Evolutionary conservation across 495 filamentous ascomycete species (phyloP), one percentile per base, ranked within the genome.

Genomic region (Talaromyces wortmannii): DNA sequence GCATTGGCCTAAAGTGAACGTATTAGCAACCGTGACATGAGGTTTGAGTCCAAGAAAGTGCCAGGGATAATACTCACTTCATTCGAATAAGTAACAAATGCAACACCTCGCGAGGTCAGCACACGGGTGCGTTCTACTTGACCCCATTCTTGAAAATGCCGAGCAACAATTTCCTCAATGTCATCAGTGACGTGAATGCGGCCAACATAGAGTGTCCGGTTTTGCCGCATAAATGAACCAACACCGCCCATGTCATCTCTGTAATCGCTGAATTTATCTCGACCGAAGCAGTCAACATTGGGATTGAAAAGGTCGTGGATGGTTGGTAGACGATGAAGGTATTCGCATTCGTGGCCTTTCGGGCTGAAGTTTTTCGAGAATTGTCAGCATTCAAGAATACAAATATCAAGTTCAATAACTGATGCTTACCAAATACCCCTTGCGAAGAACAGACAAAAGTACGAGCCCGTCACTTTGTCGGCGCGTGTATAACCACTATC

Each of bases 171-270:
- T 68, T 98, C 94, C 66, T 97, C 92, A 57, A 97, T 97, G 65
- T 96, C 92, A 69, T 97, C 92, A n/a, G 84, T 91, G 16, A 96
- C 92, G 64, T 96, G 89, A 57, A 97, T 96, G 23, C 92, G 78
- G 4, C 94, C 94, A 7, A 96, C 76, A 62, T 98, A 98, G 8
- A 98, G 78, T 3, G 95, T 97, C 7, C 92, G 76, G 61, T 97
- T 98, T 65, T 91, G 89, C 13, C 94, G 81, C 77, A 87, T 86
- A 65, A 97, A 98, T 56, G 78, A 84, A 4, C 94, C 94, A 12
- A 95, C 88, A 57, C 94, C 94, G 33, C 92, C 92, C 94, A 98
- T 97, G 64, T 98, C 91, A 67, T 95, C 91, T 50, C 91, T 77
- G 71, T 95, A 96, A 61, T 95, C 91, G 45, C 75, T 81, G 62